Evolutionary conservation across 805 yeast species (phyloP).

Genomic region (Cyberlindnera xishuangbannaensis): DNA sequence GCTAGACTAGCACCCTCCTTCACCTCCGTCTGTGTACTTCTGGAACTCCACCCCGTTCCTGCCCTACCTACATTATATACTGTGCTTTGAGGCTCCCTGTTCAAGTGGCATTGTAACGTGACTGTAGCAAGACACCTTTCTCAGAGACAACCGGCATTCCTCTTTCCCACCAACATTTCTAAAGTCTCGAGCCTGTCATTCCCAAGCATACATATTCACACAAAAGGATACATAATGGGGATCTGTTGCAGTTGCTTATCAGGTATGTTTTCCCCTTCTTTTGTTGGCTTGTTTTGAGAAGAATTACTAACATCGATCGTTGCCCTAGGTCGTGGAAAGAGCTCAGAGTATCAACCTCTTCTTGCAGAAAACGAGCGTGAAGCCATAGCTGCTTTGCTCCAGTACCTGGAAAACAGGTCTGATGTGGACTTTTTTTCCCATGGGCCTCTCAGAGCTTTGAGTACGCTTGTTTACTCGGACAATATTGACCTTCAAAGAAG

Average conservation of each 20-base stretch:
- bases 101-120: too few species aligned
- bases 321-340: slow-evolving; percentile 7
- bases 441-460: slow-evolving; percentile 75
- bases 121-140: too few species aligned
- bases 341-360: slow-evolving; percentile 58
- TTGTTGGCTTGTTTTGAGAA: background rate
- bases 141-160: too few species aligned
- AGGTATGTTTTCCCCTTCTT: slow-evolving; percentile 6
- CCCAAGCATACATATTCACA: background rate
- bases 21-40: too few species aligned
- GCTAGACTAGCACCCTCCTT: too few species aligned
- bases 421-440: slow-evolving; percentile 91
- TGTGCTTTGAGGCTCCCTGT: too few species aligned
- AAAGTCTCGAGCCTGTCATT: too few species aligned
- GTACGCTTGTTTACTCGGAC: slow-evolving; percentile 91
- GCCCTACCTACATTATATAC: too few species aligned
- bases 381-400: slow-evolving; percentile 86
- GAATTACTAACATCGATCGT: slow-evolving; percentile 8
- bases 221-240: slow-evolving; percentile 15
- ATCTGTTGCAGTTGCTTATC: slow-evolving; percentile 20
- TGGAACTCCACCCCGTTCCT: too few species aligned
- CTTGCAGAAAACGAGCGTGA: slow-evolving; percentile 95
- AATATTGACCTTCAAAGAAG: slow-evolving; percentile 92
- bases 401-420: slow-evolving; percentile 79
- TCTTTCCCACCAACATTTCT: too few species aligned